Base-by-base conservation (phyloP, 768 basidiomycete species). In the Mycena latifolia region DNA sequence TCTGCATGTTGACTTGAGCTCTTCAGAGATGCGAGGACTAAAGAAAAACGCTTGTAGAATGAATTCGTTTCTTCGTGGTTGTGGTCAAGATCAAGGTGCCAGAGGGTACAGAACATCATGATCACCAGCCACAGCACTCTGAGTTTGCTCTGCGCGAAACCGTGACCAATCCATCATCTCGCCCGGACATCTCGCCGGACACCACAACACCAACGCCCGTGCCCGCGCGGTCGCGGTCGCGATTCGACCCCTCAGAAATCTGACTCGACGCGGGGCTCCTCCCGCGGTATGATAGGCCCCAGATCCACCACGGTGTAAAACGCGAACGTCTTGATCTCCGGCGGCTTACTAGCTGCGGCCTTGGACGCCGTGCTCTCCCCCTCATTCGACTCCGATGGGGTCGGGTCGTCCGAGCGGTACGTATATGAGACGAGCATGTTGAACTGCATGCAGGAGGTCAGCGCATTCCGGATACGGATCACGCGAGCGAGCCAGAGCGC, bases 391-490 rank as follows among this genome's bases (percentile, higher is more conserved):
- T 91, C 89, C 1, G 88, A 86, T 15, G 88, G 86, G 2, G 88
- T 83, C 24, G 89, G 85, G 66, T 98, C 96, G 73, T 99, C 97
- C 0, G 94, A 92, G 35, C 92, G 88, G 76, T 99, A 99, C 0
- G 95, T 97, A 77, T 95, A 35, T 14, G 94, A 89, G 2, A 99
- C 92, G 66, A 96, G 86, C 88, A 99, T 91, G 72, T 96, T 96
- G 77, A 96, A 96, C 96, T 98, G 76, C 11, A 5, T 33, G 6
- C 10, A 17, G 22, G 3, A 17, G n/a, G 5, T 39, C 25, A 31
- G 35, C 31, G 25, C 27, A 18, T 31, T 45, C 6, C 20, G 14
- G 31, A 33, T 33, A 6, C 31, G 31, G 31, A 33, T 11, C 31
- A 12, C 7, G 20, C 25, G 25, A 7, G 14, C 27, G 46, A 55